These are phyloP conservation scores for Punica granatum DNA, from an alignment of 345 rosid genomes.

Conservation along the genomic window DNA sequence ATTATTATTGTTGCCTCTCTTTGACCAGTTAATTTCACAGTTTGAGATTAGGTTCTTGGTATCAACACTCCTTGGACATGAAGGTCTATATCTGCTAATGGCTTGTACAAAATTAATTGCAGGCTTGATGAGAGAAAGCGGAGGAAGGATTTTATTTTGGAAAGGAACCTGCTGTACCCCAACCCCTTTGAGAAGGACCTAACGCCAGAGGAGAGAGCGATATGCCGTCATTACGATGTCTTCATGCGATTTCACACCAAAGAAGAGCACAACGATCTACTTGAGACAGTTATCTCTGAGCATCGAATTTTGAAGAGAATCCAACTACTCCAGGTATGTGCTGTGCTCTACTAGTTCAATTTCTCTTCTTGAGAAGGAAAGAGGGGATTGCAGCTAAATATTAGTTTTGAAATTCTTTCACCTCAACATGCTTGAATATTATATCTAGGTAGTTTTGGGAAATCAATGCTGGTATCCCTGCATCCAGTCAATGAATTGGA, in stretches of 20 bases:
- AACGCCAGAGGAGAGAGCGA: slow-evolving; percentile 65
- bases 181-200: slow-evolving; percentile 72
- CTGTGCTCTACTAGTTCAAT: slow-evolving; percentile 2
- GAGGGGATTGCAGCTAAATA: neutral
- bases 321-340: slow-evolving; percentile 63
- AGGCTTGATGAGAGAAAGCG: slow-evolving; percentile 97
- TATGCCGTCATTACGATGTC: slow-evolving; percentile 66
- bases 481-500: too few relatives aligned
- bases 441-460: neutral
- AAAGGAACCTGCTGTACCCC: slow-evolving; percentile 68
- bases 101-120: slow-evolving; percentile 6
- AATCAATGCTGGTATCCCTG: too few relatives aligned
- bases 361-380: neutral
- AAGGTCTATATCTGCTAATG: neutral
- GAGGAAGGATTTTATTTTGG: slow-evolving; percentile 84
- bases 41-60: neutral
- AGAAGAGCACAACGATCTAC: slow-evolving; percentile 83
- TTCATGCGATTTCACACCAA: slow-evolving; percentile 93
- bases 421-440: neutral
- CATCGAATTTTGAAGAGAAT: slow-evolving; percentile 66
- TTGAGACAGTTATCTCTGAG: slow-evolving; percentile 62
- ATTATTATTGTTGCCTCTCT: neutral
- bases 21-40: neutral
- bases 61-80: neutral
- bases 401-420: neutral